Conservation (phyloP, 495 filamentous ascomycete species). For the Darksidea phi region DNA sequence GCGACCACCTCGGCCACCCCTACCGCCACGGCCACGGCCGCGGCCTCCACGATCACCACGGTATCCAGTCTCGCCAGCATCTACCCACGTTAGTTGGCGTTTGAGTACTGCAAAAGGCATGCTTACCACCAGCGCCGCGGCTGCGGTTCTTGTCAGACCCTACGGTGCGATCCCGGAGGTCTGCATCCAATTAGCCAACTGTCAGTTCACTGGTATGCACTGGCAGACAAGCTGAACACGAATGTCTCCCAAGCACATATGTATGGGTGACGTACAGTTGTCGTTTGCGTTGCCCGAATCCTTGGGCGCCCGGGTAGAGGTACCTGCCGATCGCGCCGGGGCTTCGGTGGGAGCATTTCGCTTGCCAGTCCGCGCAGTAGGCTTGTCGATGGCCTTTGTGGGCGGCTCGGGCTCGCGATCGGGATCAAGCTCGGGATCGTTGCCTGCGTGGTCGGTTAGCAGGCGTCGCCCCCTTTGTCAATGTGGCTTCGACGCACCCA, state of each 20-base stretch:
- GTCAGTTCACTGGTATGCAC: background rate
- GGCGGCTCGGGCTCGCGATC: conserved; percentile 73
- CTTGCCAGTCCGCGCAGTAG: conserved; percentile 74
- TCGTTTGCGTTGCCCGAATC: conserved; percentile 42
- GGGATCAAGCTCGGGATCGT: conserved; percentile 85
- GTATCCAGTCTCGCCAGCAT: conserved; percentile 24
- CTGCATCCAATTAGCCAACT: conserved; percentile 47
- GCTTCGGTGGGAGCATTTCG: conserved; percentile 81
- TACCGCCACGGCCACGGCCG: conserved; percentile 54
- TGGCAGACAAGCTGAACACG: conserved; percentile 16
- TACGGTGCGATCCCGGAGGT: conserved; percentile 87
- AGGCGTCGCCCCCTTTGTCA: background rate
- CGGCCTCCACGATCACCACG: conserved; percentile 51
- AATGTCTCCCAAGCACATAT: no score
- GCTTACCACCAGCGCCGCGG: conserved; percentile 71
- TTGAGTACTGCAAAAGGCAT: conserved; percentile 43
- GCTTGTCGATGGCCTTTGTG: conserved; percentile 83
- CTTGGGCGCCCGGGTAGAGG: conserved; percentile 5
- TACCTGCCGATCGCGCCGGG: conserved; percentile 47
- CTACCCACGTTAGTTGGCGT: conserved; percentile 38
- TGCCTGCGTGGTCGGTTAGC: conserved; percentile 54
- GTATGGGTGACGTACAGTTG: conserved; percentile 38
- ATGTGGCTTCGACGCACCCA: conserved; percentile 39
- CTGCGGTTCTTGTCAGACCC: conserved; percentile 78
- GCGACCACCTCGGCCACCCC: conserved; percentile 56